These are phyloP conservation scores for Exobasidium cylindrosporum DNA, from an alignment of 1,284 basidiomycete species.

Conservation along the genomic window DNA sequence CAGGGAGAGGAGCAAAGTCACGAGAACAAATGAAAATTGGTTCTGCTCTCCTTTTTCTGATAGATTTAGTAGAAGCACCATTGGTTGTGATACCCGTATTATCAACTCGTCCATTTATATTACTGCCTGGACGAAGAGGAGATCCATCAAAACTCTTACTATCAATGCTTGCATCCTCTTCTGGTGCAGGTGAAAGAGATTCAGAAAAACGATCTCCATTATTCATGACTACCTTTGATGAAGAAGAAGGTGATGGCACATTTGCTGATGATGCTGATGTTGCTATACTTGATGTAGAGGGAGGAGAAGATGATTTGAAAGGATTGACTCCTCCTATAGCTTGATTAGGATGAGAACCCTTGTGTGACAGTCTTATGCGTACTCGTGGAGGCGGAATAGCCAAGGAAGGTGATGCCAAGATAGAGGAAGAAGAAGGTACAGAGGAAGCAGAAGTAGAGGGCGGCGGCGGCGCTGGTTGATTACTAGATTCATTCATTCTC, in stretches of 20 bases:
- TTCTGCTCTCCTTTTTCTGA: slow-evolving; percentile 22
- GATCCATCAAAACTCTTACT: neutral
- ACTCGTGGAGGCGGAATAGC: neutral
- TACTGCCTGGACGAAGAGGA: neutral
- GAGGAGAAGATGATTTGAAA: no score
- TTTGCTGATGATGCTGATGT: no score
- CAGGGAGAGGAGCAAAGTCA: slow-evolving; percentile 30
- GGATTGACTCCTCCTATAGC: no score
- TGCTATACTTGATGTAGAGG: no score
- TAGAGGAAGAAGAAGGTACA: neutral
- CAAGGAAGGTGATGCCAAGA: neutral
- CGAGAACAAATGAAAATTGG: slow-evolving; percentile 29
- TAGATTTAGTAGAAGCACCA: slow-evolving; percentile 12
- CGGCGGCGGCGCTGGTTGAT: no score
- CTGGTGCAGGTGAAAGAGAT: neutral
- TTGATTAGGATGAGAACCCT: no score
- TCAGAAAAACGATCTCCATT: neutral
- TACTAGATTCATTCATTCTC: neutral
- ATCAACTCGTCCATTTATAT: neutral
- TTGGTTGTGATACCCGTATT: neutral
- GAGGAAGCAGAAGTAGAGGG: no score
- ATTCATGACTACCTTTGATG: no score
- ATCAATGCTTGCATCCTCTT: neutral
- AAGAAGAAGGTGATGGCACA: no score
- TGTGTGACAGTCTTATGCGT: neutral